Evolutionary conservation across 2,329 filamentous ascomycete genomes (phyloP).

Genomic region (Periconia macrospinosa): DNA sequence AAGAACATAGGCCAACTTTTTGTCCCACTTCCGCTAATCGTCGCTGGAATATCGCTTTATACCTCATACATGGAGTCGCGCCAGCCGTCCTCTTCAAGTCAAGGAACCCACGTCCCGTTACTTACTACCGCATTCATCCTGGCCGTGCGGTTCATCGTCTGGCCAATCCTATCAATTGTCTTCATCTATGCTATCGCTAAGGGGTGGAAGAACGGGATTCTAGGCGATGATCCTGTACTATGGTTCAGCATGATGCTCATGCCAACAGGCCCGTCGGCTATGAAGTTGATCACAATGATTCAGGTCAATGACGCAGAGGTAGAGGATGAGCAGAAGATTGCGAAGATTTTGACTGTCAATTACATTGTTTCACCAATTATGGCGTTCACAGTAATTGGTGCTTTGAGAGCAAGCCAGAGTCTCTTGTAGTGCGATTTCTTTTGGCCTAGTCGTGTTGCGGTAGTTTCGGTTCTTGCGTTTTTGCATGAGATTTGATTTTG

Average conservation of each 20-base stretch:
- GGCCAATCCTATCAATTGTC: constrained; percentile 45
- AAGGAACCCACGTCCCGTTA: constrained; percentile 8
- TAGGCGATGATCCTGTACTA: constrained; percentile 62
- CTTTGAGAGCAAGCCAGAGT: constrained; percentile 29
- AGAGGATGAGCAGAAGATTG: constrained; percentile 54
- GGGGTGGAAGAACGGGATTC: constrained; percentile 45
- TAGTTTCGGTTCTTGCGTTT: not conserved
- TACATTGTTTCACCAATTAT: constrained; percentile 35
- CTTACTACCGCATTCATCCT: constrained; percentile 29
- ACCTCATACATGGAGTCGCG: constrained; percentile 24
- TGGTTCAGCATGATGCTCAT: constrained; percentile 67
- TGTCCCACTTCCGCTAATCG: constrained; percentile 31
- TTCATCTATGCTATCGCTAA: constrained; percentile 58
- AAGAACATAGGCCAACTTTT: constrained; percentile 30
- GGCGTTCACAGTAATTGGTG: constrained; percentile 36
- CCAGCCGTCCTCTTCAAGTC: not conserved
- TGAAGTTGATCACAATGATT: constrained; percentile 56
- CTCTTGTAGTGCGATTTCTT: constrained; percentile 15
- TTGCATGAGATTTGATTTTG: not conserved
- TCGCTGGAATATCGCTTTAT: constrained; percentile 32
- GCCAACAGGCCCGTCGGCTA: constrained; percentile 57
- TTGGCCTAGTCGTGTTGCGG: not conserved
- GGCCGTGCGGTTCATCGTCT: constrained; percentile 27
- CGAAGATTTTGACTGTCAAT: constrained; percentile 50
- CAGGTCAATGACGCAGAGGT: constrained; percentile 49